Conservation (phyloP, 192 early-diverging fungal species). For the Coemansia reversa region DNA sequence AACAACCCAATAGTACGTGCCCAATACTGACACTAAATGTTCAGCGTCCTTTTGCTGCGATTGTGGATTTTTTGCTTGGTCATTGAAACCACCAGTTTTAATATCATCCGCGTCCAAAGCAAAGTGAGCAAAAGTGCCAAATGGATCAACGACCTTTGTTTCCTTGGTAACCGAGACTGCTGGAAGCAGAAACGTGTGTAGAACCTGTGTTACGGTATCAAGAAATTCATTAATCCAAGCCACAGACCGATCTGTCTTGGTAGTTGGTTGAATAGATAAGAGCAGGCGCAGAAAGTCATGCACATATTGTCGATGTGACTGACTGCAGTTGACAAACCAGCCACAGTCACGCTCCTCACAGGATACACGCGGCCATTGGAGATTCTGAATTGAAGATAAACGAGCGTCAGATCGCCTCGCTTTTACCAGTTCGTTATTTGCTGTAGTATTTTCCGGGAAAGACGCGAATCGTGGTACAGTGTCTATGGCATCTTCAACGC, state of each 20-base stretch:
- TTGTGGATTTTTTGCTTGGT: too few relatives aligned
- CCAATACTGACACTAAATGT: constrained; percentile 1
- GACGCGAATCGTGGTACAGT: constrained; percentile 22
- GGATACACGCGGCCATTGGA: constrained; percentile 28
- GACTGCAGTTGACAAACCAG: constrained; percentile 32
- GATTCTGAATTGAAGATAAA: not conserved
- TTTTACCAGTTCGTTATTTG: not conserved
- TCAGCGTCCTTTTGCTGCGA: not conserved
- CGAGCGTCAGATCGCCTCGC: not conserved
- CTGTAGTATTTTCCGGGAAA: not conserved
- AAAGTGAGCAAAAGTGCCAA: not conserved
- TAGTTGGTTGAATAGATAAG: not conserved
- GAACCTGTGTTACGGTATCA: not conserved
- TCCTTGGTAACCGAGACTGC: not conserved
- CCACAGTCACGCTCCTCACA: constrained; percentile 42
- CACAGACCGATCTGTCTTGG: constrained; percentile 4
- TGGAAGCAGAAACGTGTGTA: not conserved
- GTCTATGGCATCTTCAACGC: constrained; percentile 38
- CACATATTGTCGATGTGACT: constrained; percentile 2
- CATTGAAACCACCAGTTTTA: too few relatives aligned
- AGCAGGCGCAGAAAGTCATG: constrained; percentile 14
- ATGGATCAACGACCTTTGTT: not conserved
- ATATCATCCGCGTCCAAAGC: not conserved
- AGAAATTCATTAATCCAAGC: constrained; percentile 6
- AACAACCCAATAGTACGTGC: constrained; percentile 24